phyloP scores from a whole-genome alignment of 768 basidiomycete species.

The Pisolithus marmoratus region DNA sequence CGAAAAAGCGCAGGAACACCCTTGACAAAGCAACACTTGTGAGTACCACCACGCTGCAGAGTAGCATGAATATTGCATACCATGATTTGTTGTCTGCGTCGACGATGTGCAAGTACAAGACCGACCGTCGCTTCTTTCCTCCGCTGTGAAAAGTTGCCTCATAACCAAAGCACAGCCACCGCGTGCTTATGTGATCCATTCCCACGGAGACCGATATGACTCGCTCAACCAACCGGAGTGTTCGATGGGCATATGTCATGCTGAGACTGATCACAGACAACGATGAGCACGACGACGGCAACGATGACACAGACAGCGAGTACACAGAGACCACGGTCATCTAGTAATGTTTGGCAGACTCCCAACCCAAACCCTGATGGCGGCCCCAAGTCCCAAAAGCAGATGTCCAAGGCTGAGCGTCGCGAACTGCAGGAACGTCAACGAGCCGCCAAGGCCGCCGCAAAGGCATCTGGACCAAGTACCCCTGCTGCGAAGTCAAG shows the following conservation, averaged over 20 bases:
- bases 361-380: constrained; percentile 4
- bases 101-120: not conserved
- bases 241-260: too few species aligned
- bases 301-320: constrained; percentile 8
- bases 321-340: constrained; percentile 3
- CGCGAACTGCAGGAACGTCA: constrained; percentile 76
- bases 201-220: constrained; percentile 18
- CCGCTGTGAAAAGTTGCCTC: not conserved
- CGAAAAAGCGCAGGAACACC: constrained; percentile 98
- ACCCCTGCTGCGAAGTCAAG: constrained; percentile 24
- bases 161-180: not conserved
- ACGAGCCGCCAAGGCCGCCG: constrained; percentile 64
- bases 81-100: constrained; percentile 10
- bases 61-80: constrained; percentile 4
- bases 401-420: constrained; percentile 76
- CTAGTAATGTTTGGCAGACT: not conserved
- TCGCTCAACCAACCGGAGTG: constrained; percentile 1
- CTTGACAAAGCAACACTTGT: constrained; percentile 34
- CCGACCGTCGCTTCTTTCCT: not conserved
- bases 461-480: constrained; percentile 32
- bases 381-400: constrained; percentile 50
- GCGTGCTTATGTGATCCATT: constrained; percentile 13
- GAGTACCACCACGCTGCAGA: not conserved
- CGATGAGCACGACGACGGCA: constrained; percentile 21
- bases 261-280: not conserved